Evolutionary conservation across 768 basidiomycete species (phyloP).

Genomic region (Leucosporidium yakuticum): DNA sequence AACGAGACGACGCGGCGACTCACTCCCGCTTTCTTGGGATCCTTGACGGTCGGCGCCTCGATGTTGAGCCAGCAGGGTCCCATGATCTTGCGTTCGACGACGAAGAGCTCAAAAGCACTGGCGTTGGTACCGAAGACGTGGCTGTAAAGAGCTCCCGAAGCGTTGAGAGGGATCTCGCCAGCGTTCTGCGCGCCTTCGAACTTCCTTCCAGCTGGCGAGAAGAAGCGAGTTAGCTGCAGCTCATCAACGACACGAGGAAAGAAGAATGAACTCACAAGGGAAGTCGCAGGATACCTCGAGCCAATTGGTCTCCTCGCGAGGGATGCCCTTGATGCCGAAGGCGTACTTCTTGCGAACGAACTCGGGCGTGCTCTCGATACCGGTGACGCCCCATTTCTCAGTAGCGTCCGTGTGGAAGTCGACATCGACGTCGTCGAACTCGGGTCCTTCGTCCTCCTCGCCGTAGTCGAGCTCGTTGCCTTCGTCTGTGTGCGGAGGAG

Average conservation of each 20-base stretch:
- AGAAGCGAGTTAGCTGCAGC: neutral
- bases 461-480: constrained; percentile 42
- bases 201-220: constrained; percentile 48
- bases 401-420: constrained; percentile 71
- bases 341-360: constrained; percentile 80
- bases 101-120: constrained; percentile 84
- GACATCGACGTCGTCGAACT: constrained; percentile 66
- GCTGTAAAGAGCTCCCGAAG: constrained; percentile 74
- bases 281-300: constrained; percentile 90
- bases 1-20: constrained; percentile 54
- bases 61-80: constrained; percentile 95
- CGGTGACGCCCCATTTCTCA: constrained; percentile 60
- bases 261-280: constrained; percentile 55
- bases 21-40: constrained; percentile 53
- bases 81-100: constrained; percentile 95
- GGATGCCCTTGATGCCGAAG: constrained; percentile 78
- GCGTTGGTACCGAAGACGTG: constrained; percentile 88
- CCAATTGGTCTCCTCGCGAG: constrained; percentile 71
- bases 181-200: constrained; percentile 36
- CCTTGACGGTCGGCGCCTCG: constrained; percentile 58
- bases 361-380: constrained; percentile 63
- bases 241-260: neutral
- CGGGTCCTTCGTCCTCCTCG: constrained; percentile 59
- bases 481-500: constrained; percentile 14
- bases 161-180: constrained; percentile 60